Evolutionary conservation across 2,329 filamentous ascomycete species (phyloP).

Genomic region (Stagonosporopsis tanaceti): DNA sequence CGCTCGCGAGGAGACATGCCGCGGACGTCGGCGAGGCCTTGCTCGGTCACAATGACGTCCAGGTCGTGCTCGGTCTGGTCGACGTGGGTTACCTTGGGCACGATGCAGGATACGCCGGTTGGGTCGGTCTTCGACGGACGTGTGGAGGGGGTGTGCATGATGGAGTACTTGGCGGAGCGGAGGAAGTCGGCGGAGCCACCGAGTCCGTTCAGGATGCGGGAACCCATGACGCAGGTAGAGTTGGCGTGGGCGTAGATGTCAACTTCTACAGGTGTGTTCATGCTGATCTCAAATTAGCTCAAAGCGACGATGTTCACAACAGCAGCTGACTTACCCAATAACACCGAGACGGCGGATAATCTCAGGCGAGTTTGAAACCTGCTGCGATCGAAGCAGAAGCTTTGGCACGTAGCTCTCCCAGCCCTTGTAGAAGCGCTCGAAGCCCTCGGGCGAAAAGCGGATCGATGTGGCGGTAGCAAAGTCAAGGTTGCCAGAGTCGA

Average conservation of each 20-base stretch:
- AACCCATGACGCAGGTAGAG: conserved; percentile 87
- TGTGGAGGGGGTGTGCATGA: conserved; percentile 90
- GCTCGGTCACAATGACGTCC: conserved; percentile 82
- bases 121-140: conserved; percentile 84
- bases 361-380: conserved; percentile 88
- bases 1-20: conserved; percentile 81
- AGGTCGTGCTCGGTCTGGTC: conserved; percentile 94
- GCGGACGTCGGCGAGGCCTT: conserved; percentile 84
- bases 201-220: conserved; percentile 85
- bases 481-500: conserved; percentile 85
- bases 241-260: conserved; percentile 96
- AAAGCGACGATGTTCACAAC: neutral
- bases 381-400: conserved; percentile 85
- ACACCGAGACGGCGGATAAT: conserved; percentile 87
- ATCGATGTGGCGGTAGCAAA: conserved; percentile 91
- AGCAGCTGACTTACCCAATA: conserved; percentile 60
- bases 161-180: conserved; percentile 79
- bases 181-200: conserved; percentile 85
- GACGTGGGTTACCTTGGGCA: conserved; percentile 92
- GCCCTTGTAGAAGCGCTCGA: conserved; percentile 87
- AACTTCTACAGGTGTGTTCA: conserved; percentile 94
- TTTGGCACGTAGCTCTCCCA: conserved; percentile 83
- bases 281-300: conserved; percentile 55
- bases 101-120: conserved; percentile 82
- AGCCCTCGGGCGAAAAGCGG: conserved; percentile 89